Base-by-base conservation (phyloP, 345 rosid species). In the Euphorbia pulcherrima region DNA sequence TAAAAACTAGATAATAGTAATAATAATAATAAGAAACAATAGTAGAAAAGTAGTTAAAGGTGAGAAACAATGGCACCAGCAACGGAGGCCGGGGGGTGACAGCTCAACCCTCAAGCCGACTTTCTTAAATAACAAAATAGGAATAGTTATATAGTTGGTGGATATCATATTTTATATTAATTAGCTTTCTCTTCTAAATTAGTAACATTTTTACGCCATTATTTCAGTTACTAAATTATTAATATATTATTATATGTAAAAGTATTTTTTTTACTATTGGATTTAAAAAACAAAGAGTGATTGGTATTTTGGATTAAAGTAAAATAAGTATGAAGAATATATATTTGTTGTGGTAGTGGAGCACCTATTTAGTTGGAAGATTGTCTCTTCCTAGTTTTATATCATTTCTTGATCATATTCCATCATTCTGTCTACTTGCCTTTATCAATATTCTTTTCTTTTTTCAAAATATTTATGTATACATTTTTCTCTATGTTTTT, bases 91-190 rank as follows among this genome's bases (percentile, higher is more conserved):
- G 52, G 65, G 62, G 74, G 46, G 54, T 62, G 86, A 83, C 87
- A 74, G 64, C 75, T 77, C 77, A 77, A 72, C 83, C 63, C 70
- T 60, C 70, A 51, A 62, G 78, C 84, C 78, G 77, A 76, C 76
- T 67, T 74, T 70, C 70, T 69, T 81, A 62, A 66, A 40, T 65
- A 55, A 62, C 33, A 72, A 63, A 41, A 56, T 28, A 59, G 0
- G 16, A 47, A 54, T 20, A 13, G 24, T 18, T 52, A 27, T 30
- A 41, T 30, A 58, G 65, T 64, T 60, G 64, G 69, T 70, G 77
- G 60, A 64, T 59, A n/a, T 26, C 3, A 33, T 33, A 33, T 62
- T 23, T 35, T 18, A 17, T 30, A n/a, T 29, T 16, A 44, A n/a
- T 29, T 16, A 44, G 50, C 16, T 1, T 44, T 44, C 16, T 14